Percentiles rank a stretch among this genome's conserved stretches.
These are phyloP conservation scores for Aspergillus eucalypticola DNA, from an alignment of 2,329 filamentous ascomycete genomes.

Conservation along the genomic window DNA sequence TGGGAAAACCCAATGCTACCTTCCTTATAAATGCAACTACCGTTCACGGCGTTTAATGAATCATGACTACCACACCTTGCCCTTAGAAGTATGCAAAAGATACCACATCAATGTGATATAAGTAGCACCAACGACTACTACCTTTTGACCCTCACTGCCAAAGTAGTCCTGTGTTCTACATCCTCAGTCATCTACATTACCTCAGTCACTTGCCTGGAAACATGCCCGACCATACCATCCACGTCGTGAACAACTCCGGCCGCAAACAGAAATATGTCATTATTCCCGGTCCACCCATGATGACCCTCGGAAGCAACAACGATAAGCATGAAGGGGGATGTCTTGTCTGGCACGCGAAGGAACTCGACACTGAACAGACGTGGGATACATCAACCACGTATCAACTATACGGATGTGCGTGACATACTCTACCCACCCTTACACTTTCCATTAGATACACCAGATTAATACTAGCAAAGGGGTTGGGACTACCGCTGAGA, in stretches of 20 bases:
- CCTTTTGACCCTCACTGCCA: neutral
- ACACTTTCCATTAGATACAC: neutral
- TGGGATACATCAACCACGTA: neutral
- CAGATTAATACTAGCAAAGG: neutral
- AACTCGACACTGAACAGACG: neutral
- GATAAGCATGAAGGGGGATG: neutral
- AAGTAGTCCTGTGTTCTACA: neutral
- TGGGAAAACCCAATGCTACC: too few relatives aligned
- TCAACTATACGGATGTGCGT: neutral
- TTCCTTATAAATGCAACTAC: neutral
- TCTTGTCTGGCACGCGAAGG: neutral
- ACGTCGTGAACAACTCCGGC: neutral
- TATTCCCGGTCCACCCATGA: neutral
- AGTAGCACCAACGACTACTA: neutral
- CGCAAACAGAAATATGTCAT: neutral
- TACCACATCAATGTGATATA: too few relatives aligned
- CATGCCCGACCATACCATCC: neutral
- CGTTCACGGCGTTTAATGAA: neutral
- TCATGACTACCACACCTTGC: neutral
- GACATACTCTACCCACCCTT: neutral
- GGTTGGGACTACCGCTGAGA: neutral
- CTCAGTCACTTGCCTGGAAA: neutral
- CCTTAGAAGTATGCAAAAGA: neutral
- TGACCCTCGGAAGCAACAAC: neutral
- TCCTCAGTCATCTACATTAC: too few relatives aligned